A percentile compares a stretch with the other conserved stretches of the same genome.
phyloP scores from a whole-genome alignment of 768 basidiomycete species.

The Collybiopsis luxurians region DNA sequence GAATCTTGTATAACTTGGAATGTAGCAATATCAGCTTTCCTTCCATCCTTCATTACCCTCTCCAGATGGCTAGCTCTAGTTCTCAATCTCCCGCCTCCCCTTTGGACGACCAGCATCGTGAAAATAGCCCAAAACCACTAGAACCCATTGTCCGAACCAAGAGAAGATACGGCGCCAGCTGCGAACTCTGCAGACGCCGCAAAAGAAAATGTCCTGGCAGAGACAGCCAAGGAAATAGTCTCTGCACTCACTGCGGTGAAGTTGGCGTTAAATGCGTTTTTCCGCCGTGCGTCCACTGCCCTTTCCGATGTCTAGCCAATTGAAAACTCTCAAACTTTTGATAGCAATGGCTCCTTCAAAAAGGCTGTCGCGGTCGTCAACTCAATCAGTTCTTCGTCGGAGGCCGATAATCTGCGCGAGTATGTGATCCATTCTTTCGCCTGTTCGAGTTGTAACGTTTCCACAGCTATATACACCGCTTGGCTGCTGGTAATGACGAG shows the following conservation, averaged over 20 bases:
- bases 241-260: constrained; percentile 9
- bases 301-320: not conserved
- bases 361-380: not conserved
- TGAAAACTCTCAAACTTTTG: not conserved
- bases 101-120: not conserved
- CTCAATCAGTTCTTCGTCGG: not conserved
- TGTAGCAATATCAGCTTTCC: not conserved
- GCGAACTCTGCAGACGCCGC: constrained; percentile 9
- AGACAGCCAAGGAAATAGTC: constrained; percentile 3
- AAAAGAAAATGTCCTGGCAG: constrained; percentile 8
- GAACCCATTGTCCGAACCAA: constrained; percentile 6
- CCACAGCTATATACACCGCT: constrained; percentile 4
- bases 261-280: constrained; percentile 10
- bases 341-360: not conserved
- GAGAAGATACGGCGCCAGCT: constrained; percentile 10
- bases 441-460: not conserved
- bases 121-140: not conserved
- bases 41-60: not conserved
- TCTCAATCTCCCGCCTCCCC: constrained; percentile 3
- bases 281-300: constrained; percentile 1
- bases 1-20: not conserved
- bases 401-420: constrained; percentile 6
- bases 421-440: not conserved
- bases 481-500: constrained; percentile 3
- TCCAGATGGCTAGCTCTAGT: constrained; percentile 6